Conservation (phyloP, 176 grass and related monocot species). For the Typha latifolia region DNA sequence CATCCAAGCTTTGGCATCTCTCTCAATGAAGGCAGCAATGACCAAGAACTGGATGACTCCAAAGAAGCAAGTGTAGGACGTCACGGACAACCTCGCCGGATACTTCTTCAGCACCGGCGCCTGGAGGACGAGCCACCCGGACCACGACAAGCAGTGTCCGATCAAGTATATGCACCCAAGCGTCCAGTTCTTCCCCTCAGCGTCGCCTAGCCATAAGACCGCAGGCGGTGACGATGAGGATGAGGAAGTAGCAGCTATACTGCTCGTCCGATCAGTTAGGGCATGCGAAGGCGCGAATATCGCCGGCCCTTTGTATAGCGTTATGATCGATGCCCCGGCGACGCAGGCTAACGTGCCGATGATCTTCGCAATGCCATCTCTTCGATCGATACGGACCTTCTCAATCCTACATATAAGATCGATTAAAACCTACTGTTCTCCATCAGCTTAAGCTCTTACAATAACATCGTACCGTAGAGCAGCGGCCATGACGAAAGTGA, state of each 20-base stretch:
- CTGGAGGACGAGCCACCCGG: slow-evolving; percentile 95
- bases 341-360: slow-evolving; percentile 71
- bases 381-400: slow-evolving; percentile 63
- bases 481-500: slow-evolving; percentile 97
- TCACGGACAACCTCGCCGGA: slow-evolving; percentile 80
- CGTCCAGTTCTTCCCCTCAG: slow-evolving; percentile 70
- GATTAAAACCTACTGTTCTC: not conserved
- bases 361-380: slow-evolving; percentile 77
- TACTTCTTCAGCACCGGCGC: slow-evolving; percentile 93
- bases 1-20: slow-evolving; percentile 62
- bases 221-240: not conserved
- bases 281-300: slow-evolving; percentile 42
- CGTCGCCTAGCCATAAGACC: slow-evolving; percentile 20
- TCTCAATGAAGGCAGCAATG: slow-evolving; percentile 98
- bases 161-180: slow-evolving; percentile 89
- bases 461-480: slow-evolving; percentile 32
- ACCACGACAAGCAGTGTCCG: slow-evolving; percentile 97
- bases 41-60: slow-evolving; percentile 95
- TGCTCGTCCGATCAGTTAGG: not conserved
- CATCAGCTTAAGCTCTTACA: not conserved
- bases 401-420: slow-evolving; percentile 44
- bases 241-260: not conserved
- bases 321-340: slow-evolving; percentile 80
- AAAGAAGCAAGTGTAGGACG: slow-evolving; percentile 99
- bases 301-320: slow-evolving; percentile 78